Evolutionary conservation across 2,329 filamentous ascomycete species (phyloP).

Genomic region (Penicillium sumatraense): DNA sequence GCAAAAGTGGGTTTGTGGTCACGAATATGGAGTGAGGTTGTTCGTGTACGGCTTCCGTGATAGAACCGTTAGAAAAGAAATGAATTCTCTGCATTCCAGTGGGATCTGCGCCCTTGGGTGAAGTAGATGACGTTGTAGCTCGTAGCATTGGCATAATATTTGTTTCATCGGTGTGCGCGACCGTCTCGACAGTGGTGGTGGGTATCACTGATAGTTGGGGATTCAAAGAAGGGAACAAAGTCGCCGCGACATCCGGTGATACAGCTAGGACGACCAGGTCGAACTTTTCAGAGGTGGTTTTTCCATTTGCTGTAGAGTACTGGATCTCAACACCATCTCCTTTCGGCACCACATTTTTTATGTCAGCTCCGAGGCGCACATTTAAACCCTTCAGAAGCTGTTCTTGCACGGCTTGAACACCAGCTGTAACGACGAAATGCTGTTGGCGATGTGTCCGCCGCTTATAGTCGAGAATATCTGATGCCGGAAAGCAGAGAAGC

Average conservation of each 20-base stretch:
- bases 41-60: constrained; percentile 59
- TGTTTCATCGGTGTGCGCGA: constrained; percentile 48
- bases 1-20: constrained; percentile 56
- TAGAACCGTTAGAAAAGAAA: constrained; percentile 34
- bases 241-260: constrained; percentile 57
- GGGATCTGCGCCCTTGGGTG: neutral
- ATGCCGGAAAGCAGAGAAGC: constrained; percentile 58
- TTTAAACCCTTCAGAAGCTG: constrained; percentile 49
- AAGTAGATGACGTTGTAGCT: constrained; percentile 8
- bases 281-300: constrained; percentile 44
- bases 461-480: constrained; percentile 59
- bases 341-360: constrained; percentile 25
- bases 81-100: constrained; percentile 37
- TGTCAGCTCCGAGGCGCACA: constrained; percentile 43
- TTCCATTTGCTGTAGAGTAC: constrained; percentile 4
- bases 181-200: constrained; percentile 54
- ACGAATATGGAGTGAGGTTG: constrained; percentile 58
- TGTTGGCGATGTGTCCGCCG: constrained; percentile 51
- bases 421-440: constrained; percentile 57
- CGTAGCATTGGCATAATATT: constrained; percentile 16
- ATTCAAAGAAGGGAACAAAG: constrained; percentile 52
- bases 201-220: constrained; percentile 51
- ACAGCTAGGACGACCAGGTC: constrained; percentile 61
- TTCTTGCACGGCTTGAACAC: constrained; percentile 56
- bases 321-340: constrained; percentile 28